Evolutionary conservation across 2,329 filamentous ascomycete genomes (phyloP), one percentile per base, ranked within the genome.

Genomic region (Ophiognomonia clavigignenti-juglandacearum): DNA sequence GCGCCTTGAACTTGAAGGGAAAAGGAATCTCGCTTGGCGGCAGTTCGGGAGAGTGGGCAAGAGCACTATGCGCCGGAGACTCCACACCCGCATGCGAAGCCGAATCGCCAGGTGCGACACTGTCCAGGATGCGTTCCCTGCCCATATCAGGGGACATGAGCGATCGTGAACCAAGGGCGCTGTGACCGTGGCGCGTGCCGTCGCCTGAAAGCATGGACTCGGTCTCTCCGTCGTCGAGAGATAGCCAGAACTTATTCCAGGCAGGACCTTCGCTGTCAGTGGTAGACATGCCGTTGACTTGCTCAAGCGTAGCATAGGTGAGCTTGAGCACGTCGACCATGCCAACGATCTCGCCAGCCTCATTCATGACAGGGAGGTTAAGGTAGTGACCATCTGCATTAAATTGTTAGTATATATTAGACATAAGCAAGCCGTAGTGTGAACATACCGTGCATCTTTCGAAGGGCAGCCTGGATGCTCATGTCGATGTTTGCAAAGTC

Each of bases 161-260:
- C 27, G 86, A 91, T 51, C 88, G 82, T 45, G 82, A 78, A 52
- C 82, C 80, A 39, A 83, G 73, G 48, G 85, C 82, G 43, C 82
- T 74, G 58, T 82, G 75, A 20, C 47, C 50, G 58, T 88, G 85
- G 60, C 85, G 84, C 60, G 86, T 88, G 40, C 86, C 88, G 48
- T 95, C 89, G 51, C 91, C 93, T 50, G 93, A 98, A 66, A 97
- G 83, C 77, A 96, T 86, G 2, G 93, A 98, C 68, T 97, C 93
- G 13, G 91, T 92, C 65, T 96, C 92, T 58, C 95, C 83, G 59
- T 95, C 83, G 65, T 97, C 81, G 59, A 98, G 83, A 1, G 93
- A 97, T 56, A 97, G 76, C 93, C 93, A 98, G 72, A 98, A 98
- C 69, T 97, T 98, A 74, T 96, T 97, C 93, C 93, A 98, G 6